Conservation (phyloP, 371 early-diverging fungal genomes). For the Rhizomucor pusillus region DNA sequence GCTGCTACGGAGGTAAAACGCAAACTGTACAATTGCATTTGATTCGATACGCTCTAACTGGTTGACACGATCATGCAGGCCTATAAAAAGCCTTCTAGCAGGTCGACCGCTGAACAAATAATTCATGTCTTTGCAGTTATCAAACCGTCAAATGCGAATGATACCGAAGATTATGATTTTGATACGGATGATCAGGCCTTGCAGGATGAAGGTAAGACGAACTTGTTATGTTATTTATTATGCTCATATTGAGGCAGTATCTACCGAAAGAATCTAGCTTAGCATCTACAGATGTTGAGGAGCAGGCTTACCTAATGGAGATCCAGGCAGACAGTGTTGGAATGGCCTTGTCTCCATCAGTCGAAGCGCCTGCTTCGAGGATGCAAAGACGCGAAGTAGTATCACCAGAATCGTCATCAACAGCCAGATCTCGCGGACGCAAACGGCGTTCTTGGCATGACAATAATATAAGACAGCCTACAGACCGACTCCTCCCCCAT, state of each 20-base stretch:
- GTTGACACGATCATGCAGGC: too few species aligned
- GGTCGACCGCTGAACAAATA: slow-evolving; percentile 21
- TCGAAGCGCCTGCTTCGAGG: background rate
- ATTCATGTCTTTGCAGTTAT: slow-evolving; percentile 41
- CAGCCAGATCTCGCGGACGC: too few species aligned
- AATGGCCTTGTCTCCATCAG: background rate
- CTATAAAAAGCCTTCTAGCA: slow-evolving; percentile 12
- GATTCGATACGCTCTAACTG: too few species aligned
- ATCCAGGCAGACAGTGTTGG: slow-evolving; percentile 8
- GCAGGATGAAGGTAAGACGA: slow-evolving; percentile 1
- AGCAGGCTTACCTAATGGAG: slow-evolving; percentile 23
- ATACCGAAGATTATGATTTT: slow-evolving; percentile 10
- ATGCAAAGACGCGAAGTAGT: background rate
- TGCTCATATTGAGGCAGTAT: background rate
- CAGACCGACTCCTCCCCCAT: slow-evolving; percentile 11
- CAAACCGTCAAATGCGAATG: slow-evolving; percentile 29
- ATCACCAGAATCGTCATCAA: slow-evolving; percentile 6
- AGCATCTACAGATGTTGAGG: slow-evolving; percentile 24
- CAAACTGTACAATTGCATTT: background rate
- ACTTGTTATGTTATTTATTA: background rate
- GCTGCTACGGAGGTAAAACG: slow-evolving; percentile 26
- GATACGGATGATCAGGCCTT: slow-evolving; percentile 26
- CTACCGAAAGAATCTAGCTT: background rate
- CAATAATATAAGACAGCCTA: background rate
- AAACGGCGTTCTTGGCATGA: slow-evolving; percentile 11